Percentiles rank a stretch among this genome's conserved stretches.
Conservation (phyloP, 768 basidiomycete genomes). For the Daedaleopsis sinensis region DNA sequence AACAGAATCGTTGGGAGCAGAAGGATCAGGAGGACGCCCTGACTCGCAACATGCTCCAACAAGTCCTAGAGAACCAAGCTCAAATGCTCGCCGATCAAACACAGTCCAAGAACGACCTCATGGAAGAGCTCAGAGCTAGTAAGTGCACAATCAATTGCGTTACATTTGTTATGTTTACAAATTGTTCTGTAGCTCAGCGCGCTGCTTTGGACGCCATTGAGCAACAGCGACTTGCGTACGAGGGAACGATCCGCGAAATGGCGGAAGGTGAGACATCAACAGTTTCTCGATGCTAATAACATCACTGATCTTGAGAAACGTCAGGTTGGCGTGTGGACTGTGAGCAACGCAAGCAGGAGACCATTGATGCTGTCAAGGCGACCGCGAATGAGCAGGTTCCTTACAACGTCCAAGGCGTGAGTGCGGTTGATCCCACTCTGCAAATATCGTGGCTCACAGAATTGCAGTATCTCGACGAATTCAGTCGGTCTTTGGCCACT, state of each 20-base stretch:
- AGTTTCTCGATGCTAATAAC: neutral
- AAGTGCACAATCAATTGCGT: neutral
- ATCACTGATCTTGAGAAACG: neutral
- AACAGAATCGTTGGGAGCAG: constrained; percentile 55
- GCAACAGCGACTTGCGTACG: constrained; percentile 16
- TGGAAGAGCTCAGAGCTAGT: constrained; percentile 44
- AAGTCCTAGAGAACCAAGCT: constrained; percentile 58
- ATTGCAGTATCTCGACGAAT: constrained; percentile 79
- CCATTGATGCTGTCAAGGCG: constrained; percentile 64
- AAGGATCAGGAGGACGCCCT: constrained; percentile 62
- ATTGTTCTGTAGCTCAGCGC: constrained; percentile 19
- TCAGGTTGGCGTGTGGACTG: constrained; percentile 60
- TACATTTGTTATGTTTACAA: neutral
- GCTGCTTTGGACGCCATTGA: constrained; percentile 19
- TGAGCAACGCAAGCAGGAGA: constrained; percentile 63
- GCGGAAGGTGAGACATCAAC: constrained; percentile 18
- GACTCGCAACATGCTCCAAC: constrained; percentile 62
- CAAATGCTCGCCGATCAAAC: constrained; percentile 63
- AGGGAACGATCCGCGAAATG: constrained; percentile 23
- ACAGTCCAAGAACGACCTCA: constrained; percentile 53
- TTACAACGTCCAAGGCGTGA: constrained; percentile 82
- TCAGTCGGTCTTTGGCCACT: constrained; percentile 79
- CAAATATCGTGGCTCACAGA: constrained; percentile 3
- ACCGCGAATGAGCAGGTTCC: constrained; percentile 79
- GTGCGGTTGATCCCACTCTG: constrained; percentile 26